Evolutionary conservation across 768 basidiomycete genomes (phyloP).

Genomic region (Russula olivacea): DNA sequence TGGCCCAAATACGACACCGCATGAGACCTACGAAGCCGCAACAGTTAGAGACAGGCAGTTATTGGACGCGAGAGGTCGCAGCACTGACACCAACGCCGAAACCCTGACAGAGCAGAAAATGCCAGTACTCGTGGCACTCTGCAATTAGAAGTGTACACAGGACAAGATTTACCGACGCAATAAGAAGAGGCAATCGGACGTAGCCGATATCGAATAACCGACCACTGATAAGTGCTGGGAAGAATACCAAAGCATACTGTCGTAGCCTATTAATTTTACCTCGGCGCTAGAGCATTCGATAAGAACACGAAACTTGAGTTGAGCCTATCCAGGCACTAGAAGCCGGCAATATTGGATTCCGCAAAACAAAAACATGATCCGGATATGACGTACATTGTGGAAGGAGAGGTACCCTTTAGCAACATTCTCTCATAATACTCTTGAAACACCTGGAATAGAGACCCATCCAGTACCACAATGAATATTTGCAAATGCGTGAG

Average conservation of each 20-base stretch:
- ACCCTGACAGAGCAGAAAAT: constrained; percentile 72
- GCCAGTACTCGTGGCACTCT: constrained; percentile 71
- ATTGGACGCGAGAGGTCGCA: background rate
- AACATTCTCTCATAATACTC: constrained; percentile 56
- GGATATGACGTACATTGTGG: constrained; percentile 47
- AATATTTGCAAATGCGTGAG: background rate
- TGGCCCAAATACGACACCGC: constrained; percentile 58
- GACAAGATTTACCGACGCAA: constrained; percentile 47
- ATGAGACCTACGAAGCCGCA: constrained; percentile 25
- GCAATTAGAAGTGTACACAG: constrained; percentile 58
- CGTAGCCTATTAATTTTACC: background rate
- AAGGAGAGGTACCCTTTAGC: constrained; percentile 46
- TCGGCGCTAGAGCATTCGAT: background rate
- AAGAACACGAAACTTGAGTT: constrained; percentile 43
- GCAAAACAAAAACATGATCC: background rate
- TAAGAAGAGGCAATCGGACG: constrained; percentile 45
- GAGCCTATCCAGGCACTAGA: constrained; percentile 77
- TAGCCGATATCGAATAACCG: constrained; percentile 71
- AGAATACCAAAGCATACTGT: constrained; percentile 57
- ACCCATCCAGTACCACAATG: background rate
- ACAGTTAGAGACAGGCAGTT: background rate
- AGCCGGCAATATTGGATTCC: background rate
- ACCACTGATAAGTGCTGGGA: constrained; percentile 58
- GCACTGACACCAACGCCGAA: constrained; percentile 53
- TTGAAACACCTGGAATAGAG: constrained; percentile 54